These are phyloP conservation scores for Lenzites betulinus DNA, from an alignment of 768 basidiomycete species.

Conservation along the genomic window DNA sequence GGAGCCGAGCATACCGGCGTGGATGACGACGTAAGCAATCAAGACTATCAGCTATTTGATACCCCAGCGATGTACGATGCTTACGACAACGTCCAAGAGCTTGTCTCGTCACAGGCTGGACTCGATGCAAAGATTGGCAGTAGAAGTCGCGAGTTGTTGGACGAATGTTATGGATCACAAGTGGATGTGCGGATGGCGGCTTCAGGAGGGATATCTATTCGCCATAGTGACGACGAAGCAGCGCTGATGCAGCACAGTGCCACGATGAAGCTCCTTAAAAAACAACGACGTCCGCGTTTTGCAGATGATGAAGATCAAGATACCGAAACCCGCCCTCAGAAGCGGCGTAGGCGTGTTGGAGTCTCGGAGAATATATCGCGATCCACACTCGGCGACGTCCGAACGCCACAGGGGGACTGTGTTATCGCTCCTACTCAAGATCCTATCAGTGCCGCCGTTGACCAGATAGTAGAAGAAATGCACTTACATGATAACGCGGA, in stretches of 20 bases:
- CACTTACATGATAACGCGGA: constrained; percentile 2
- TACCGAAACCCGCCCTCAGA: too few relatives aligned
- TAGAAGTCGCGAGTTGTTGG: background rate
- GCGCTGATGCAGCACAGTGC: too few relatives aligned
- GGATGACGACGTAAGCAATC: background rate
- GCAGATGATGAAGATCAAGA: too few relatives aligned
- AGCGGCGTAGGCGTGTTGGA: too few relatives aligned
- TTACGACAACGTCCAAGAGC: background rate
- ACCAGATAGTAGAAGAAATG: background rate
- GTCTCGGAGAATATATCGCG: too few relatives aligned
- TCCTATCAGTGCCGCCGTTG: background rate
- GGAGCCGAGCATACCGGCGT: background rate
- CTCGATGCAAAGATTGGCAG: background rate
- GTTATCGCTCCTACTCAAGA: background rate
- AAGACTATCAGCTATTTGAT: background rate
- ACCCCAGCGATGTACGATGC: background rate
- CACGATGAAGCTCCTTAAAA: too few relatives aligned
- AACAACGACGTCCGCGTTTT: too few relatives aligned
- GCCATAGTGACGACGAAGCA: too few relatives aligned
- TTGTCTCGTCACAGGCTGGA: background rate
- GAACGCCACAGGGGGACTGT: too few relatives aligned
- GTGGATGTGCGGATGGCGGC: too few relatives aligned
- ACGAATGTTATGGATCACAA: background rate
- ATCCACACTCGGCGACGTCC: too few relatives aligned
- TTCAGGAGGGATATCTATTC: too few relatives aligned